Evolutionary conservation across 805 yeast genomes (phyloP).

Genomic region (Phaffomyces thermotolerans): DNA sequence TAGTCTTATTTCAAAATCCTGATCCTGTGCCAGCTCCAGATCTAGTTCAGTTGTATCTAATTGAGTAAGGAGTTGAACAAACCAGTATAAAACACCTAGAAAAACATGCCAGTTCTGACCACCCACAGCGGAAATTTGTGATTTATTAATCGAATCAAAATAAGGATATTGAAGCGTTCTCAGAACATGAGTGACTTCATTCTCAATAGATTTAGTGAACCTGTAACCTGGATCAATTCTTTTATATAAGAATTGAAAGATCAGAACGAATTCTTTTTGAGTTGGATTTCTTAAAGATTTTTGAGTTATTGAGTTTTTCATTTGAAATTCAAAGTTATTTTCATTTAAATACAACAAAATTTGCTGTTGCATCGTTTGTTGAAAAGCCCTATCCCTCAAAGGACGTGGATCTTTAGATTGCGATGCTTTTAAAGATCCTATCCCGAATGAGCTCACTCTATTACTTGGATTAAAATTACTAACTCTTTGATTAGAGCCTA

Average conservation of each 20-base stretch:
- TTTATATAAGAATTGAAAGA: slow-evolving; percentile 74
- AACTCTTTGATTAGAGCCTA: slow-evolving; percentile 7
- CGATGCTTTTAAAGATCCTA: slow-evolving; percentile 16
- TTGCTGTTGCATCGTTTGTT: slow-evolving; percentile 56
- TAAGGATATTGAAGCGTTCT: slow-evolving; percentile 71
- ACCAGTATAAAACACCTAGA: slow-evolving; percentile 79
- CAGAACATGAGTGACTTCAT: slow-evolving; percentile 64
- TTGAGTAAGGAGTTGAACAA: slow-evolving; percentile 48
- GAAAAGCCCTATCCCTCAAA: slow-evolving; percentile 63
- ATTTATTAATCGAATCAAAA: slow-evolving; percentile 69
- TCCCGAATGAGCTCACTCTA: slow-evolving; percentile 22
- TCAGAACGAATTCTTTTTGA: slow-evolving; percentile 72
- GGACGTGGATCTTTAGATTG: slow-evolving; percentile 63
- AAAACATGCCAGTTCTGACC: slow-evolving; percentile 84
- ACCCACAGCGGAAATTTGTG: slow-evolving; percentile 86
- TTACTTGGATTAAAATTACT: slow-evolving; percentile 6
- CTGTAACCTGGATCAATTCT: slow-evolving; percentile 73
- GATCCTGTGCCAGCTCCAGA: slow-evolving; percentile 22
- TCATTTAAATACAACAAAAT: slow-evolving; percentile 55
- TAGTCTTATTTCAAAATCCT: slow-evolving; percentile 28
- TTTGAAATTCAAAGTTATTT: slow-evolving; percentile 67
- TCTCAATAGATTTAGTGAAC: slow-evolving; percentile 62
- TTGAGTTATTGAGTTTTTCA: slow-evolving; percentile 58
- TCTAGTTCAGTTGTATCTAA: slow-evolving; percentile 26
- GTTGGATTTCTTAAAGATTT: slow-evolving; percentile 72